Evolutionary conservation across 2,329 filamentous ascomycete genomes (phyloP), one percentile per base, ranked within the genome.

Genomic region (Epicoccum sorghinum): DNA sequence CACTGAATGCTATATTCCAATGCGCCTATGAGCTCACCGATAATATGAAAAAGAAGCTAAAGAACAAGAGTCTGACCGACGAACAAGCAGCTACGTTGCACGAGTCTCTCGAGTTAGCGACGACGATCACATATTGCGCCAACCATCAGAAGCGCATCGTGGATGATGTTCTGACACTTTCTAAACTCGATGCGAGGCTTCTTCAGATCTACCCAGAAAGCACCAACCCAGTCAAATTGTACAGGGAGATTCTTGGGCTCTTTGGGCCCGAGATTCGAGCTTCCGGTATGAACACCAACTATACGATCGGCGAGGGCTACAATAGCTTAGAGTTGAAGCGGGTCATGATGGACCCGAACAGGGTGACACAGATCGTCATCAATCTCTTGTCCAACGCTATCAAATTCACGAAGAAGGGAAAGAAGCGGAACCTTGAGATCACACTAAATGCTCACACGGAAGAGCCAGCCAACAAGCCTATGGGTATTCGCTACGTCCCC

Each of bases 1-100:
- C 88, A 0, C 77, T 91, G 4, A 88, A 85, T 14, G 89, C 88
- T 4, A 86, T 91, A 36, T 75, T 91, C 22, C 89, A 91, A 70
- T 90, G 87, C 64, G 87, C 87, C 3, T 70, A 74, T 36, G 67
- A 73, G 29, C 72, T 74, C 9, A 46, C 41, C 12, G 89, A 91
- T 63, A 88, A 90, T 68, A 89, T 91, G 75, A 79, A 68, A 72
- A 79, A 58, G 69, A 88, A 58, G 64, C 74, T 62, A 62, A 75
- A 47, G 62, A 75, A 66, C 36, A 80, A 68, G 57, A 81, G 59
- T 67, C 67, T 62, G 24, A 56, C 83, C 4, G 76, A 81, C 23
- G 70, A 69, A 2, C 69, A 84, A 7, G 84, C 51, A 12, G 75
- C 78, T 18, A 72, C 86, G n/a, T 67, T 89, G 7, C 75, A 78